Percentiles rank a stretch among this genome's conserved stretches.
Evolutionary conservation across 139 green algal genomes (phyloP).

Genomic region (Chlorella sp.): DNA sequence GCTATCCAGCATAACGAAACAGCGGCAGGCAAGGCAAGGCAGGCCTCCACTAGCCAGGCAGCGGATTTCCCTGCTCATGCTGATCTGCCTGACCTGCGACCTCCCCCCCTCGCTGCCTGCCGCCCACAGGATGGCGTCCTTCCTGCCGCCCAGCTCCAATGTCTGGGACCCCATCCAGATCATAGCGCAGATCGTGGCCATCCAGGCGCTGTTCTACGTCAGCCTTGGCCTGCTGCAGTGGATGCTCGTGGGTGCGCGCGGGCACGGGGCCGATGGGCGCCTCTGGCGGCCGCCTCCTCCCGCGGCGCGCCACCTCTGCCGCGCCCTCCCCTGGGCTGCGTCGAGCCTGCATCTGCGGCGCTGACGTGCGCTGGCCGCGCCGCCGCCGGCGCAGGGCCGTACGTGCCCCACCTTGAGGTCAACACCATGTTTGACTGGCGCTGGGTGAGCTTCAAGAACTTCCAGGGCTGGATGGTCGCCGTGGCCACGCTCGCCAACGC

Average conservation of each 20-base stretch:
- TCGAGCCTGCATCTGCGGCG: neutral
- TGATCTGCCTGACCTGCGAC: neutral
- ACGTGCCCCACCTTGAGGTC: slow-evolving; percentile 51
- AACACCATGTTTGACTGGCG: slow-evolving; percentile 68
- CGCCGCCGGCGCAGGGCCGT: slow-evolving; percentile 53
- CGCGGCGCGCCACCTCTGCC: neutral
- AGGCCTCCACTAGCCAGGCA: neutral
- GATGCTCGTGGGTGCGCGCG: slow-evolving; percentile 66
- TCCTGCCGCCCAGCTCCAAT: neutral
- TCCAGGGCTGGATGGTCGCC: slow-evolving; percentile 60
- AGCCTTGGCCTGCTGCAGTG: slow-evolving; percentile 67
- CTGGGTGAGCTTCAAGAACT: slow-evolving; percentile 46
- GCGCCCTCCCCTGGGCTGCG: neutral
- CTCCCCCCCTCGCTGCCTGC: neutral
- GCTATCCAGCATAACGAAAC: no score
- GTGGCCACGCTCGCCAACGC: slow-evolving; percentile 58
- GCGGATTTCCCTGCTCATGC: neutral
- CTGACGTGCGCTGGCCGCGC: neutral
- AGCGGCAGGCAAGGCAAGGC: neutral
- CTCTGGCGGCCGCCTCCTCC: neutral
- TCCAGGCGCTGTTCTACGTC: slow-evolving; percentile 87
- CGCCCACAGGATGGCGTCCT: no score
- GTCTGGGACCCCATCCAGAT: slow-evolving; percentile 85
- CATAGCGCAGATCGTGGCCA: slow-evolving; percentile 73
- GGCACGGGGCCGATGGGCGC: no score